Conservation (phyloP, 1,139 yeast genomes). For the Hansenula lynferdii region DNA sequence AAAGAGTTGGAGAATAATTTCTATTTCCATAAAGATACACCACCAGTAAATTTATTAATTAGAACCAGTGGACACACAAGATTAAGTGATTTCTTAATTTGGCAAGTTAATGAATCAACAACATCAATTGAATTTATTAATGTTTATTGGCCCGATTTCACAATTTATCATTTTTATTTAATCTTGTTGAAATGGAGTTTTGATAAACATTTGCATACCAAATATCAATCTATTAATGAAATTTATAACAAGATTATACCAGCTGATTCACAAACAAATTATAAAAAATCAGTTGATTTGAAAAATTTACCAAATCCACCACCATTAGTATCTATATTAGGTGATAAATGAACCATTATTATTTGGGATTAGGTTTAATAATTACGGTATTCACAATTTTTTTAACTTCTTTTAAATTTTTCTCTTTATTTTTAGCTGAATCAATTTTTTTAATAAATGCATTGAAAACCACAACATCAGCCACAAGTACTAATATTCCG, state of each 20-base stretch:
- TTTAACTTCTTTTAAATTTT: conserved; percentile 53
- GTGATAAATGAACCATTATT: conserved; percentile 7
- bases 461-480: conserved; percentile 87
- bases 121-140: conserved; percentile 72
- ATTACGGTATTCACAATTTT: conserved; percentile 20
- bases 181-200: conserved; percentile 52
- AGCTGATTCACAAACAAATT: too few species aligned
- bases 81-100: conserved; percentile 81
- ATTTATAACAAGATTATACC: too few species aligned
- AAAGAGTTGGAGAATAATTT: conserved; percentile 42
- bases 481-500: conserved; percentile 69
- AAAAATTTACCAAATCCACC: conserved; percentile 29
- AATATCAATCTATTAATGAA: too few species aligned
- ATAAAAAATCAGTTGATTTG: conserved; percentile 3
- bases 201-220: conserved; percentile 17
- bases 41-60: conserved; percentile 73
- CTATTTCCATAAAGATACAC: conserved; percentile 55
- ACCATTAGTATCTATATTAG: conserved; percentile 30
- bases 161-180: conserved; percentile 41
- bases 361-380: conserved; percentile 3
- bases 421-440: conserved; percentile 60
- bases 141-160: conserved; percentile 86
- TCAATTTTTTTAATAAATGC: conserved; percentile 70
- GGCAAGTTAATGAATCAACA: conserved; percentile 65
- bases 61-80: conserved; percentile 87